A percentile compares a stretch with the other conserved stretches of the same genome.
These are phyloP conservation scores for Mentha longifolia DNA, from an alignment of 257 asterid genomes.

Conservation along the genomic window DNA sequence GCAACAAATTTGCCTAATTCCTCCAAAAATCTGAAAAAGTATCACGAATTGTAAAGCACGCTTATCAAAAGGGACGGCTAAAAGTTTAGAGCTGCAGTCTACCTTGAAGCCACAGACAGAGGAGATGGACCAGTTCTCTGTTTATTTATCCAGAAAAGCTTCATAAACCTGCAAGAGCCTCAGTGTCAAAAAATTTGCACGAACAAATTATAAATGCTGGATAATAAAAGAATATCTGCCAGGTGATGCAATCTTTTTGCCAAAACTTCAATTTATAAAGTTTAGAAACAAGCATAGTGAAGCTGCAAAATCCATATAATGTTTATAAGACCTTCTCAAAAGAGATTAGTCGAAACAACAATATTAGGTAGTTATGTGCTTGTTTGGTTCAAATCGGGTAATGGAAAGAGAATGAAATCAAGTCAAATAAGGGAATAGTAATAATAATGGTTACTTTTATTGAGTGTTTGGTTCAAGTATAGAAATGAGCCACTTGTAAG, in stretches of 20 bases:
- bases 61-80: conserved; percentile 1
- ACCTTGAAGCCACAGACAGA: conserved; percentile 51
- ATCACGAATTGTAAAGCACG: conserved; percentile 25
- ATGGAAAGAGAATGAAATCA: too few species aligned
- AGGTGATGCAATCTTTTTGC: conserved; percentile 6
- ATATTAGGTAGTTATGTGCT: conserved; percentile 24
- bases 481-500: too few species aligned
- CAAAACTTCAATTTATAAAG: conserved; percentile 11
- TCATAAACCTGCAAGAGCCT: conserved; percentile 54
- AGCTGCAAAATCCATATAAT: conserved; percentile 18
- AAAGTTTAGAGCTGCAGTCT: conserved; percentile 15
- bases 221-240: conserved; percentile 28
- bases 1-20: conserved; percentile 50
- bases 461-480: too few species aligned
- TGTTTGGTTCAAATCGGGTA: too few species aligned
- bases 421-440: too few species aligned
- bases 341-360: conserved; percentile 17
- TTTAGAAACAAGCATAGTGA: conserved; percentile 19
- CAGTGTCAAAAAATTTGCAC: conserved; percentile 27
- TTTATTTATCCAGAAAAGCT: conserved; percentile 46
- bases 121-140: conserved; percentile 39
- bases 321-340: conserved; percentile 5
- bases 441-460: too few species aligned
- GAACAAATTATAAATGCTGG: neutral
- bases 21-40: conserved; percentile 60